Percentiles rank a stretch among this genome's conserved stretches.
These are phyloP conservation scores for Alternaria sp. DNA, from an alignment of 2,329 filamentous ascomycete species.

Conservation along the genomic window DNA sequence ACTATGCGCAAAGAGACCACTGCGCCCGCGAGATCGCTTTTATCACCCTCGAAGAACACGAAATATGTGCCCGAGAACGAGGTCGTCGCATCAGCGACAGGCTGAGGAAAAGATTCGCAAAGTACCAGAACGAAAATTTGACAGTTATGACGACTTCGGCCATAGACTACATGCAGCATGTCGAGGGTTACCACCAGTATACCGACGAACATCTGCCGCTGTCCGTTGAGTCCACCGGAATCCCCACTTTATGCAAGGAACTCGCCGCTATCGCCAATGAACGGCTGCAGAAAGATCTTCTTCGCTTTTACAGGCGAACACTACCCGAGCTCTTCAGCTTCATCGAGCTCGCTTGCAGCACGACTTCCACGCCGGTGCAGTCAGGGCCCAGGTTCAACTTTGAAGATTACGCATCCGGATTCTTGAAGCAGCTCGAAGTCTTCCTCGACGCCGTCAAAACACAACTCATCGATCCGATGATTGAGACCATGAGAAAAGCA, in stretches of 20 bases:
- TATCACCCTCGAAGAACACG: neutral
- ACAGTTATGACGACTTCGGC: neutral
- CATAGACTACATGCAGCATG: neutral
- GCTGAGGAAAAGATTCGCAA: neutral
- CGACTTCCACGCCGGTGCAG: neutral
- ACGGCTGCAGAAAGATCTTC: neutral
- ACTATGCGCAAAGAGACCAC: neutral
- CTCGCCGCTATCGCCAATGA: neutral
- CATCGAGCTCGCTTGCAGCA: neutral
- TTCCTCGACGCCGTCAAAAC: neutral
- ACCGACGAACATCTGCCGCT: neutral
- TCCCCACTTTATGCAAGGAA: neutral
- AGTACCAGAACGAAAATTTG: neutral
- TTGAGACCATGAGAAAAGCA: neutral
- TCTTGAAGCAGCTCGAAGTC: neutral
- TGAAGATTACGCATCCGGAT: neutral
- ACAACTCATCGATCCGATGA: neutral
- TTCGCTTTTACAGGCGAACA: neutral
- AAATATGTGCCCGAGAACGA: neutral
- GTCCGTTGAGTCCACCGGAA: neutral
- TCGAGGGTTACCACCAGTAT: neutral
- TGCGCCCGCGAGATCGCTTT: neutral
- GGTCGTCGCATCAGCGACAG: neutral
- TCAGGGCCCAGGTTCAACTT: neutral
- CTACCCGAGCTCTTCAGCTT: neutral